Evolutionary conservation across 2,329 filamentous ascomycete species (phyloP).

Genomic region (Sordariomycetes sp.): DNA sequence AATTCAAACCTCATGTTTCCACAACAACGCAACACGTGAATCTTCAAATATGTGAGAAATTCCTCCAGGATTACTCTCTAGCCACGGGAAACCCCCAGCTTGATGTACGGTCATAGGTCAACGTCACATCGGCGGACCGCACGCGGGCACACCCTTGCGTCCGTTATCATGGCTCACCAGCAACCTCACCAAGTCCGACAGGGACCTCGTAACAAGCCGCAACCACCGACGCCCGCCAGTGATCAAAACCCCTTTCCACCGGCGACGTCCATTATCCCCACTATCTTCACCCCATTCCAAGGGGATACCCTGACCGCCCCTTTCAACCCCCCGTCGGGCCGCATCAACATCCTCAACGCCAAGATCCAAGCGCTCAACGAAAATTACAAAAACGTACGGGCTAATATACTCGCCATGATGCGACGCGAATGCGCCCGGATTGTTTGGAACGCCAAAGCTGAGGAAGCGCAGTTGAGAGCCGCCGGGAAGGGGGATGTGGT

Average conservation of each 20-base stretch:
- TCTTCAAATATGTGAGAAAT: no score
- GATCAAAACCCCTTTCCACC: constrained; percentile 8
- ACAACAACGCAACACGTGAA: no score
- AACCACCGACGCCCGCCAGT: constrained; percentile 1
- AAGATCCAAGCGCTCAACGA: constrained; percentile 12
- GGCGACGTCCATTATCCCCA: constrained; percentile 13
- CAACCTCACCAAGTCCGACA: neutral
- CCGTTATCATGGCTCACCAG: neutral
- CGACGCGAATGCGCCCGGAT: constrained; percentile 22
- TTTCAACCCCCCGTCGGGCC: constrained; percentile 7
- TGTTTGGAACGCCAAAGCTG: constrained; percentile 10
- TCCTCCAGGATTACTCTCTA: no score
- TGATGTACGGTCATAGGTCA: no score
- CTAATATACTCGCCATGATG: constrained; percentile 18
- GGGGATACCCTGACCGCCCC: constrained; percentile 12
- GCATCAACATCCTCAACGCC: constrained; percentile 10
- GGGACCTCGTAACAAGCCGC: constrained; percentile 1
- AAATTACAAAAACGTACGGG: constrained; percentile 16
- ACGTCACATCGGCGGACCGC: no score
- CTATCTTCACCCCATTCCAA: constrained; percentile 24
- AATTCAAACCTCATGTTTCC: no score
- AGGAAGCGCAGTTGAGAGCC: no score
- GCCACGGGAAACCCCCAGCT: no score
- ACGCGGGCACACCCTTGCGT: neutral
- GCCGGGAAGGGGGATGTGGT: no score